Evolutionary conservation across 2,329 filamentous ascomycete species (phyloP).

Genomic region (Fusarium torulosum): DNA sequence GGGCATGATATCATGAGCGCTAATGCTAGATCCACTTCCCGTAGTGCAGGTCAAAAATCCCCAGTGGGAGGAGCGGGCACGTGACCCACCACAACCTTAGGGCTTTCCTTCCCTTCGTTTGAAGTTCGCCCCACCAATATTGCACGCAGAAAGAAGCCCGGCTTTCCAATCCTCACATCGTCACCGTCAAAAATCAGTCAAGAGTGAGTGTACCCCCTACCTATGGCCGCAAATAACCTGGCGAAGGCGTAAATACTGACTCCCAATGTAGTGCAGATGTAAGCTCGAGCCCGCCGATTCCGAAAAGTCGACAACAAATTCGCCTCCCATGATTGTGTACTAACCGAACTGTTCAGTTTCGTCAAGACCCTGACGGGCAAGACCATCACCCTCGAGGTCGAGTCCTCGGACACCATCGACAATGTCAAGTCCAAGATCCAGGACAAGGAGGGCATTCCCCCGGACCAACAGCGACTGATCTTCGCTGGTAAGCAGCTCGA

Average conservation of each 20-base stretch:
- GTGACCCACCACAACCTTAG: conserved; percentile 53
- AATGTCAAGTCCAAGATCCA: conserved; percentile 99
- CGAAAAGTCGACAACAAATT: conserved; percentile 39
- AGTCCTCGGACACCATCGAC: conserved; percentile 99
- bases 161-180: conserved; percentile 56
- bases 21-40: conserved; percentile 15
- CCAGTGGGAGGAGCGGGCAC: conserved; percentile 29
- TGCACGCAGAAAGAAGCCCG: conserved; percentile 53
- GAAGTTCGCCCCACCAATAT: conserved; percentile 60
- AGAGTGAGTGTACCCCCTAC: conserved; percentile 64
- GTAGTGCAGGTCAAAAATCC: background rate
- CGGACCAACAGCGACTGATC: conserved; percentile 98
- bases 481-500: conserved; percentile 99
- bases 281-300: conserved; percentile 60
- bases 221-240: conserved; percentile 21
- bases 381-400: conserved; percentile 99
- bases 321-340: conserved; percentile 38
- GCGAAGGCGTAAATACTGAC: conserved; percentile 43
- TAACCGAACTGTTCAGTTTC: conserved; percentile 75
- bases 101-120: conserved; percentile 51
- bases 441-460: conserved; percentile 99
- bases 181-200: conserved; percentile 66
- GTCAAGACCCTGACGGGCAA: conserved; percentile 99
- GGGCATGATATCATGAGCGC: conserved; percentile 29
- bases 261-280: conserved; percentile 83